Evolutionary conservation across 768 basidiomycete genomes (phyloP).

Genomic region (Lentinula detonsa): DNA sequence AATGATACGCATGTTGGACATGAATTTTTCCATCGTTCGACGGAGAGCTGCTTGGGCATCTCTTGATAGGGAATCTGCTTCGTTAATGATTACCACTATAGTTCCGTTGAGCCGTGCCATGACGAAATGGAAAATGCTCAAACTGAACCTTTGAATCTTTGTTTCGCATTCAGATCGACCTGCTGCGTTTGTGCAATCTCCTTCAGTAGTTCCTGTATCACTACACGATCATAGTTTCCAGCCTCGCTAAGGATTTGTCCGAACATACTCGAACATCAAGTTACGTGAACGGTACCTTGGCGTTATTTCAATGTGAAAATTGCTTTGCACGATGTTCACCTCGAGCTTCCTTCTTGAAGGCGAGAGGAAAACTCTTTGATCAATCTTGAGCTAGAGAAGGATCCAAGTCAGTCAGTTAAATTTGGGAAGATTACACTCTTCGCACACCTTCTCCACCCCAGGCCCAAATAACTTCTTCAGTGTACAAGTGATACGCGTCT

Average conservation of each 20-base stretch:
- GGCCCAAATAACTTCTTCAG: constrained; percentile 84
- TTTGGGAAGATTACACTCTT: background rate
- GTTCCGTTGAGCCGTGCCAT: background rate
- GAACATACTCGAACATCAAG: background rate
- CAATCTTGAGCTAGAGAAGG: constrained; percentile 78
- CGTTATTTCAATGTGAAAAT: constrained; percentile 96
- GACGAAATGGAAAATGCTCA: constrained; percentile 6
- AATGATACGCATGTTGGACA: constrained; percentile 95
- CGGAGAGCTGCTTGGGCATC: constrained; percentile 97
- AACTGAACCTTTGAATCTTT: constrained; percentile 85
- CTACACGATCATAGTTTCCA: constrained; percentile 89
- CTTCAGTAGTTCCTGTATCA: constrained; percentile 95
- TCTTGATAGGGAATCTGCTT: constrained; percentile 90
- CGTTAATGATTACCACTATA: constrained; percentile 95
- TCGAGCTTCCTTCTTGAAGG: constrained; percentile 93
- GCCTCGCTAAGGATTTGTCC: constrained; percentile 62
- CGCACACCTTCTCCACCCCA: constrained; percentile 83
- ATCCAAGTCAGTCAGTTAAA: background rate
- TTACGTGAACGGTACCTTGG: constrained; percentile 60
- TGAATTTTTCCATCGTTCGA: constrained; percentile 99
- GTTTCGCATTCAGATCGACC: constrained; percentile 91
- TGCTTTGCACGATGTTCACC: constrained; percentile 95
- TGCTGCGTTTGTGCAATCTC: constrained; percentile 99
- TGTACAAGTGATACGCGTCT: constrained; percentile 91
- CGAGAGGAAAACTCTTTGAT: constrained; percentile 92